Evolutionary conservation across 805 yeast species (phyloP).

Genomic region (Debaryomyces maramus): DNA sequence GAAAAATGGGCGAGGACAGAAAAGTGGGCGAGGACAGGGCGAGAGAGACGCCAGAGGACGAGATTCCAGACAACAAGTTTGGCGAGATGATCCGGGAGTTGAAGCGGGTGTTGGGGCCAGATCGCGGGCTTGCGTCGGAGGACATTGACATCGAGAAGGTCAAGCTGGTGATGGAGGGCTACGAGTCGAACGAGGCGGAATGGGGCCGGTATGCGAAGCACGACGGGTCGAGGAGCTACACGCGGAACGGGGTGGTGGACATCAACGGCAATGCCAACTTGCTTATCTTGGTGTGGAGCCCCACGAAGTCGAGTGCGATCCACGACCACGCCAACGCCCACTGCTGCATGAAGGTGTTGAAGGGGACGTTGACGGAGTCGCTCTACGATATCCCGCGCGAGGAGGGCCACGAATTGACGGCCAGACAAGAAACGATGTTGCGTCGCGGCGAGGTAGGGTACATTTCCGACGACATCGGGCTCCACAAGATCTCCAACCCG

Average conservation of each 20-base stretch:
- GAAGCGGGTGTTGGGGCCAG: constrained; percentile 25
- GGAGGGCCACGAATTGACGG: constrained; percentile 24
- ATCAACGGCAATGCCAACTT: constrained; percentile 71
- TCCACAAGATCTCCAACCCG: constrained; percentile 62
- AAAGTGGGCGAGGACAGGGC: too few species aligned
- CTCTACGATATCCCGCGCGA: constrained; percentile 51
- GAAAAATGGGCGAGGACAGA: background rate
- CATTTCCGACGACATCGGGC: constrained; percentile 64
- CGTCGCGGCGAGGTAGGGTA: constrained; percentile 54
- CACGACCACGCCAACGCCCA: constrained; percentile 80
- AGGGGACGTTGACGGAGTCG: constrained; percentile 59
- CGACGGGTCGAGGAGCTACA: constrained; percentile 51
- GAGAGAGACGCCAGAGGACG: constrained; percentile 3
- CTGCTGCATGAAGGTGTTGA: constrained; percentile 68
- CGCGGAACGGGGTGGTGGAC: constrained; percentile 72
- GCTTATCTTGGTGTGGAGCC: constrained; percentile 68
- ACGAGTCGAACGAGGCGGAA: constrained; percentile 48
- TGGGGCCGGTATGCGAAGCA: constrained; percentile 60
- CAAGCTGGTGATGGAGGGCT: constrained; percentile 45
- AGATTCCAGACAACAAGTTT: constrained; percentile 17
- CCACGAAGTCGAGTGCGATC: constrained; percentile 60
- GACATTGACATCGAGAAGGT: constrained; percentile 56
- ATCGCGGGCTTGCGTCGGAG: constrained; percentile 37
- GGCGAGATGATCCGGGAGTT: constrained; percentile 29
- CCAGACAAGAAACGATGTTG: constrained; percentile 28